Base-by-base conservation (phyloP, 139 green algal species). In the Tetratostichococcus sp. region DNA sequence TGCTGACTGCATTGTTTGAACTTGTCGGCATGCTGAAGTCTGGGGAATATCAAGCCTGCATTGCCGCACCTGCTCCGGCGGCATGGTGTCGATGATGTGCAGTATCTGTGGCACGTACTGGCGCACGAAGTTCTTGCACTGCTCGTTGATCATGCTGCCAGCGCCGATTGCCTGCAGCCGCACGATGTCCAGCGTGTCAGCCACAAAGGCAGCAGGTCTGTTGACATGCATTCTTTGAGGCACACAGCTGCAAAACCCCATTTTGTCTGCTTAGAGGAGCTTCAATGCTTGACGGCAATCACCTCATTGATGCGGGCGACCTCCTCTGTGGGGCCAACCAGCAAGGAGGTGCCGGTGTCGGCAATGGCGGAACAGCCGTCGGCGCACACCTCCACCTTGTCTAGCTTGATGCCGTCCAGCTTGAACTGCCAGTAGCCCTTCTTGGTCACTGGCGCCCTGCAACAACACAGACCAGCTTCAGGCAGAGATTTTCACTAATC, bases 381-480 rank as follows among this genome's bases (percentile, higher is more conserved):
- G 6, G 70, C 33, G 81, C 86, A 92, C 50, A 82, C 57, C 65
- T 65, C 39, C 34, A 72, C 17, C 42, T 70, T 80, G 62, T 42
- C 76, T 19, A 98, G 31, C 19, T 69, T 74, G 31, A 97, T 78
- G 65, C 75, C 68, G 67, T 94, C 92, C 86, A 98, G 82, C 19
- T 91, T 69, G 80, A 98, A 94, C 90, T 98, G 92, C 96, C 96
- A 99, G 89, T 98, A 99, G 14, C 87, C 93, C 26, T 84, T 65
- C 34, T 87, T 83, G 0, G 91, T 98, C 23, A 99, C 83, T 19
- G 86, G 85, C 30, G 87, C 87, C 91, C 88, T 92, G 74, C 33
- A 73, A 42, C 16, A 69, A 6, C 43, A 69, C 4, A 1, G 39
- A 69, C 1, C 28, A 31, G 21, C 3, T 73, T 1, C 1, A 70